Evolutionary conservation across 441 rosid genomes (phyloP).

Genomic region (Arabidopsis lyrata): DNA sequence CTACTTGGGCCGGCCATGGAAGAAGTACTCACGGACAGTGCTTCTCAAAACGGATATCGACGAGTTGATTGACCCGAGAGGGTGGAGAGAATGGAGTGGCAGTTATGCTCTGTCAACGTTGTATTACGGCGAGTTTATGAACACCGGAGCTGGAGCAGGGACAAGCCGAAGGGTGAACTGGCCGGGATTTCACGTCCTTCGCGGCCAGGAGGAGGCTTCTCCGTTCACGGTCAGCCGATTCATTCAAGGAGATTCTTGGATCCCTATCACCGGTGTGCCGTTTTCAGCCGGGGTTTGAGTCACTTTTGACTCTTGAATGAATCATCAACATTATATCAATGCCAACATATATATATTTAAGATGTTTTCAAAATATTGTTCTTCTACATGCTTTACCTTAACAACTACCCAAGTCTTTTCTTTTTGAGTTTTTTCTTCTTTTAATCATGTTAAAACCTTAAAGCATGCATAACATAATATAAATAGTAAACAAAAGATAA

Average conservation of each 20-base stretch:
- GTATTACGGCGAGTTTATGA: slow-evolving; percentile 68
- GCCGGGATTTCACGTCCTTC: slow-evolving; percentile 70
- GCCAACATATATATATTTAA: slow-evolving; percentile 1
- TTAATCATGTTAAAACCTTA: background rate
- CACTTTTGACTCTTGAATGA: background rate
- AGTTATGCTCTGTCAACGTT: slow-evolving; percentile 61
- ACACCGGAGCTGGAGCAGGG: slow-evolving; percentile 55
- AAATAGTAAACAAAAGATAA: no score
- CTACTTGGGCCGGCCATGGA: slow-evolving; percentile 79
- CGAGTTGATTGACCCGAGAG: slow-evolving; percentile 60
- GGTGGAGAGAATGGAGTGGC: slow-evolving; percentile 71
- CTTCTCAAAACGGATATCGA: slow-evolving; percentile 63
- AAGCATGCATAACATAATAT: no score
- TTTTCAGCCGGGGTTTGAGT: slow-evolving; percentile 39
- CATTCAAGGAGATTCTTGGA: slow-evolving; percentile 69
- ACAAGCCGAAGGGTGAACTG: slow-evolving; percentile 53
- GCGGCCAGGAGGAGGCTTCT: slow-evolving; percentile 46
- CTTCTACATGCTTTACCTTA: background rate
- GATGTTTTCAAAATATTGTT: background rate
- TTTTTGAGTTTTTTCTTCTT: background rate
- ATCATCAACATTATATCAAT: background rate
- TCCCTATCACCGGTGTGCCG: slow-evolving; percentile 64
- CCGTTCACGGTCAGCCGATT: slow-evolving; percentile 52
- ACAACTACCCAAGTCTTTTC: background rate
- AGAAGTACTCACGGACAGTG: slow-evolving; percentile 62